A percentile compares a stretch with the other conserved stretches of the same genome.
Conservation (phyloP, 306 rosid genomes). For the Gynostemma pentaphyllum region DNA sequence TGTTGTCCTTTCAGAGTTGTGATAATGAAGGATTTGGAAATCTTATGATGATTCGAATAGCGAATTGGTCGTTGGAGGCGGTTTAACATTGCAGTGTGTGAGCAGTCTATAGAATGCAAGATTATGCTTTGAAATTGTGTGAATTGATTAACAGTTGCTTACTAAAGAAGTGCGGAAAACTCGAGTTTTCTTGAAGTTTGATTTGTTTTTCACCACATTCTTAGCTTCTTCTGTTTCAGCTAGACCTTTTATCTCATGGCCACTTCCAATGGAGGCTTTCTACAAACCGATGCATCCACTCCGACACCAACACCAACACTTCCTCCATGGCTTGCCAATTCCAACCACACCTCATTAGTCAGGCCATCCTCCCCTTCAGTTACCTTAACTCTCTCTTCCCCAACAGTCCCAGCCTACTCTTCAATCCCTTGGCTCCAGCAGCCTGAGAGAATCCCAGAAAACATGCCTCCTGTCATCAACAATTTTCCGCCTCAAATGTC, state of each 20-base stretch:
- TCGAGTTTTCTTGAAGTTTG: not conserved
- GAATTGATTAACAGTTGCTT: not conserved
- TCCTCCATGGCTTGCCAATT: slow-evolving; percentile 85
- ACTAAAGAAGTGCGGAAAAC: too few relatives aligned
- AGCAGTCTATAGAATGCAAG: too few relatives aligned
- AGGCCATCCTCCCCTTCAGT: slow-evolving; percentile 82
- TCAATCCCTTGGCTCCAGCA: slow-evolving; percentile 83
- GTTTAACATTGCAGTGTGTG: not conserved
- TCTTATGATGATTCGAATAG: not conserved
- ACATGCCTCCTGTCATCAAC: slow-evolving; percentile 33
- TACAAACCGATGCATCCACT: slow-evolving; percentile 43
- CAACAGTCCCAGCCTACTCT: slow-evolving; percentile 51
- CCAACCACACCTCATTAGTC: slow-evolving; percentile 32
- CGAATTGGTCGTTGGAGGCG: not conserved
- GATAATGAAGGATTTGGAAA: not conserved
- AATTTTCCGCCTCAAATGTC: slow-evolving; percentile 43
- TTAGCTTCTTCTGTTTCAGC: slow-evolving; percentile 12
- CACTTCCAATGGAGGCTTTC: slow-evolving; percentile 55
- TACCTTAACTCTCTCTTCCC: slow-evolving; percentile 67
- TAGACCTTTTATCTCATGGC: slow-evolving; percentile 61
- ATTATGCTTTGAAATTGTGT: not conserved
- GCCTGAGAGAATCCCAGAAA: slow-evolving; percentile 55
- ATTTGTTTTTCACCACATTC: slow-evolving; percentile 21
- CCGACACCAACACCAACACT: slow-evolving; percentile 43
- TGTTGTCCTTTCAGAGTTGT: not conserved